phyloP scores from a whole-genome alignment of 1,284 basidiomycete genomes.

The Kwoniella shivajii region DNA sequence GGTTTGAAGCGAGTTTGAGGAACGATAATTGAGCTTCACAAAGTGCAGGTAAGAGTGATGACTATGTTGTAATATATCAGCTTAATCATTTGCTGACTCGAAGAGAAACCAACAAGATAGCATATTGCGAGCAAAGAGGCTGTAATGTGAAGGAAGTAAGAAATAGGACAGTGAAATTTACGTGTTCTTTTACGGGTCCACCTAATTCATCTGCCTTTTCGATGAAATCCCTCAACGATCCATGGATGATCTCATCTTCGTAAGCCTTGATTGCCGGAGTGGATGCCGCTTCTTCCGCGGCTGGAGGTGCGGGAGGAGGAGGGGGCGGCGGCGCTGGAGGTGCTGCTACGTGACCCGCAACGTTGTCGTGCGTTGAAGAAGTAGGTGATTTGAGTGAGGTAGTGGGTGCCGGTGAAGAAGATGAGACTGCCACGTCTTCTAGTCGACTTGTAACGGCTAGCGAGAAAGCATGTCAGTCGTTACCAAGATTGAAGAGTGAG shows the following conservation, averaged over 20 bases:
- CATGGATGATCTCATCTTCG: conserved; percentile 70
- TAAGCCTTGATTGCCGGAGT: conserved; percentile 72
- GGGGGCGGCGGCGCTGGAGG: conserved; percentile 50
- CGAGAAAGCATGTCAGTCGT: neutral
- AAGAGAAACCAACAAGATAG: neutral
- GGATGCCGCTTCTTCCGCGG: conserved; percentile 53
- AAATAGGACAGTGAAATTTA: conserved; percentile 55
- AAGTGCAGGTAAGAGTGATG: conserved; percentile 61
- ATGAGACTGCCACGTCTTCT: conserved; percentile 77
- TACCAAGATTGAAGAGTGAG: neutral
- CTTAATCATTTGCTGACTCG: neutral
- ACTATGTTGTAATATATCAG: neutral
- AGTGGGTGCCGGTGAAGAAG: conserved; percentile 30
- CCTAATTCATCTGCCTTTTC: conserved; percentile 75
- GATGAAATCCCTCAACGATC: conserved; percentile 71
- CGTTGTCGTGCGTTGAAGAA: conserved; percentile 46
- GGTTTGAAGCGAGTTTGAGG: conserved; percentile 68
- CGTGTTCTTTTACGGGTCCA: conserved; percentile 73
- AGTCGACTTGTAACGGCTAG: conserved; percentile 93
- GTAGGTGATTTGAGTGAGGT: conserved; percentile 38
- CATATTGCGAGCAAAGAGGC: neutral
- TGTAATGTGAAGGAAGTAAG: too few relatives aligned
- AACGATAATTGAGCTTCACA: conserved; percentile 70
- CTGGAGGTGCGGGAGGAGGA: conserved; percentile 49
- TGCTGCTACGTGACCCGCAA: conserved; percentile 43